phyloP scores from a whole-genome alignment of 495 filamentous ascomycete genomes.

The Staphylotrichum longicolle region DNA sequence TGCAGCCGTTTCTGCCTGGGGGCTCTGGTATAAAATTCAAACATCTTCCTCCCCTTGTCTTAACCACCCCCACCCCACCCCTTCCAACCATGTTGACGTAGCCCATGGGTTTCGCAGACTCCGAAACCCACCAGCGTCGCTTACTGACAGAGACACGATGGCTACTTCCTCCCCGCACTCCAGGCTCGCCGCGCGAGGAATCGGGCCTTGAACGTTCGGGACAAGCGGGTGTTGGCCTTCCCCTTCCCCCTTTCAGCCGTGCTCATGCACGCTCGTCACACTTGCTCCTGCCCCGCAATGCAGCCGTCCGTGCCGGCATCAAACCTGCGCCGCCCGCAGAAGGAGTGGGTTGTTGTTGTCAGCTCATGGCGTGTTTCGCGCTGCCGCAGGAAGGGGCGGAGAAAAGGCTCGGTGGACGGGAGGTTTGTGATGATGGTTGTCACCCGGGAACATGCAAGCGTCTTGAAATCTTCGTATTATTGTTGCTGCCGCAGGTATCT shows the following conservation, averaged over 20 bases:
- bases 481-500: neutral
- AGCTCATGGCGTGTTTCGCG: neutral
- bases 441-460: neutral
- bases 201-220: neutral
- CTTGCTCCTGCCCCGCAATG: constrained; percentile 10
- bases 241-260: constrained; percentile 21
- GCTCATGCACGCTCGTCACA: constrained; percentile 29
- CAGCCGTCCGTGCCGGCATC: neutral
- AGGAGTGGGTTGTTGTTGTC: no score
- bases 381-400: neutral
- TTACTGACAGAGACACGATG: constrained; percentile 19
- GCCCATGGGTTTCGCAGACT: constrained; percentile 16
- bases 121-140: constrained; percentile 19
- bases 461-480: neutral
- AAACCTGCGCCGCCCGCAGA: neutral
- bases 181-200: neutral
- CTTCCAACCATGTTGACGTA: constrained; percentile 19
- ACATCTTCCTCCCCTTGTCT: constrained; percentile 18
- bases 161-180: constrained; percentile 3
- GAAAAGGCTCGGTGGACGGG: neutral
- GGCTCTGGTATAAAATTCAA: constrained; percentile 26
- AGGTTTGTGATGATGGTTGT: neutral
- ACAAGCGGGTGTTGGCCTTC: constrained; percentile 13
- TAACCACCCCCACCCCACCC: neutral
- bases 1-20: constrained; percentile 34